Conservation (phyloP, 2,329 filamentous ascomycete species). For the Pseudofabraea citricarpa region DNA sequence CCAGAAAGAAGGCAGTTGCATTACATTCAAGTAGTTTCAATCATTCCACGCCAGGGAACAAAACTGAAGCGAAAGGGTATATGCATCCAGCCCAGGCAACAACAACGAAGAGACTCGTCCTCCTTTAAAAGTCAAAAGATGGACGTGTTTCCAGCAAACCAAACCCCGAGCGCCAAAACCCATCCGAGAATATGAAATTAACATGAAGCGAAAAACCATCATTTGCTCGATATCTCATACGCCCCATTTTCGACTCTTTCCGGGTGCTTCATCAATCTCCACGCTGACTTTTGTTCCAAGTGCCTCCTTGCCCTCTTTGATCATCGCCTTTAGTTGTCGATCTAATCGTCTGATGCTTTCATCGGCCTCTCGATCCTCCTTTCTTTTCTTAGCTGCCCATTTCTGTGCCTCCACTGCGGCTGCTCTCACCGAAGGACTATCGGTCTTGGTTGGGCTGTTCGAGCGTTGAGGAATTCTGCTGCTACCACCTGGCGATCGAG, state of each 20-base stretch:
- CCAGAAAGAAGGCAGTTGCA: too few relatives aligned
- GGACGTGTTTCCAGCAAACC: too few relatives aligned
- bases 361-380: conserved; percentile 74
- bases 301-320: conserved; percentile 81
- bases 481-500: conserved; percentile 34
- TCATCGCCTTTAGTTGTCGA: conserved; percentile 76
- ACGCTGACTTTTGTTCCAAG: conserved; percentile 57
- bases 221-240: too few relatives aligned
- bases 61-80: too few relatives aligned
- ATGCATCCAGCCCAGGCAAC: too few relatives aligned
- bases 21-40: too few relatives aligned
- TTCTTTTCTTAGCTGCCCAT: conserved; percentile 65
- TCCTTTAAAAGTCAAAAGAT: too few relatives aligned
- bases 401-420: conserved; percentile 63
- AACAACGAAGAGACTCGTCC: too few relatives aligned
- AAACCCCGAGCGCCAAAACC: too few relatives aligned
- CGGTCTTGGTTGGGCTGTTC: conserved; percentile 7
- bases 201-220: too few relatives aligned
- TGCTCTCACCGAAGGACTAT: conserved; percentile 26
- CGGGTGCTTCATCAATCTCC: conserved; percentile 19
- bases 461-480: conserved; percentile 16
- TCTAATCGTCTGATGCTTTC: conserved; percentile 77
- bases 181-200: too few relatives aligned
- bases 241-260: background rate
- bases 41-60: too few relatives aligned